Percentiles rank a stretch among this genome's conserved stretches.
These are phyloP conservation scores for Thraustotheca clavata DNA, from an alignment of 352 stramenopile genomes.

Conservation along the genomic window DNA sequence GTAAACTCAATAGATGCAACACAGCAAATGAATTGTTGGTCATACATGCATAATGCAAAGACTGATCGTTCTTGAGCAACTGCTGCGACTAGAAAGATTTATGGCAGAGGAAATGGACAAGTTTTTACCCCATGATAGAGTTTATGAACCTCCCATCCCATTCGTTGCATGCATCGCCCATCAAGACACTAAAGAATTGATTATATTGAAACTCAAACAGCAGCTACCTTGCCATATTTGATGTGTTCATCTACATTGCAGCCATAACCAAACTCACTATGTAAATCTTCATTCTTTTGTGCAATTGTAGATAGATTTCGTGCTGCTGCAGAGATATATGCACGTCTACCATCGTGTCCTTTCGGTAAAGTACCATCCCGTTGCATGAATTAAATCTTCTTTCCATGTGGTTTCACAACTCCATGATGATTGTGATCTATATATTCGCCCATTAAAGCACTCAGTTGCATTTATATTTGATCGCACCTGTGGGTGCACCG, in stretches of 20 bases:
- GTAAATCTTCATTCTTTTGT: neutral
- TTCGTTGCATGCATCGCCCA: constrained; percentile 11
- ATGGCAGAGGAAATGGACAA: neutral
- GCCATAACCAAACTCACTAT: constrained; percentile 14
- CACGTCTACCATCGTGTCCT: too few species aligned
- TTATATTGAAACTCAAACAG: neutral
- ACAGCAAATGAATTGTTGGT: constrained; percentile 3
- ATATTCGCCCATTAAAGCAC: too few species aligned
- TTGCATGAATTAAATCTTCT: neutral
- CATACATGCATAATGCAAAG: constrained; percentile 4
- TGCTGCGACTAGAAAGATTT: neutral
- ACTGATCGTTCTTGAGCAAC: neutral
- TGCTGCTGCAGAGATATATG: neutral
- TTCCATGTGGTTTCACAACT: neutral
- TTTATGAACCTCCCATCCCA: constrained; percentile 13
- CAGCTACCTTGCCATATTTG: constrained; percentile 16
- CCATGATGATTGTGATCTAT: too few species aligned
- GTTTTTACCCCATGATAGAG: neutral
- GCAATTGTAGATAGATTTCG: neutral
- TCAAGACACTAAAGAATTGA: neutral
- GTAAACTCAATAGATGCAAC: neutral
- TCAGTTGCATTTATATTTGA: too few species aligned
- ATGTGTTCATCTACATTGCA: constrained; percentile 18
- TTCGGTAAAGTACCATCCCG: too few species aligned
- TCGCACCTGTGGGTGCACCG: too few species aligned